phyloP scores from a whole-genome alignment of 2,329 filamentous ascomycete genomes.

The Scedosporium minutisporum region DNA sequence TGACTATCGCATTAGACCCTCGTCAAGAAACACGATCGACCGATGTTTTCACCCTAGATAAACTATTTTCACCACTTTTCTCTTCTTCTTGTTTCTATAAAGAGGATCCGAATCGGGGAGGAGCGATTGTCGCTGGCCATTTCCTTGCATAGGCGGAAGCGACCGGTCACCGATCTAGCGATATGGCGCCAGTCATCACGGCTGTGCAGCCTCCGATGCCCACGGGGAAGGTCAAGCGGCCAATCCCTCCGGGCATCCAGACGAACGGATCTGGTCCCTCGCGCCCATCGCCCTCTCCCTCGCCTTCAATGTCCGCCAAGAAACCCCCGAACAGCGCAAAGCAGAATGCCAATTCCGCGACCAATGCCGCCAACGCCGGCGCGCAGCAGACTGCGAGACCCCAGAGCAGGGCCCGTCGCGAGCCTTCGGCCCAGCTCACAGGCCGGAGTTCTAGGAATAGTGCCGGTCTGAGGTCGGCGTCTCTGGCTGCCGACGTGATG shows the following conservation, averaged over 20 bases:
- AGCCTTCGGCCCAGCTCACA: conserved; percentile 34
- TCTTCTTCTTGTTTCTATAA: no score
- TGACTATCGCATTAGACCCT: background rate
- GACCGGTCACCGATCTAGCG: conserved; percentile 1
- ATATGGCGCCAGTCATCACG: conserved; percentile 48
- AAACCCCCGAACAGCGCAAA: conserved; percentile 38
- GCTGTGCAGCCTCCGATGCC: conserved; percentile 25
- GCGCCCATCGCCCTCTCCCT: conserved; percentile 52
- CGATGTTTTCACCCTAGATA: conserved; percentile 2
- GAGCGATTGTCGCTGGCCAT: conserved; percentile 7
- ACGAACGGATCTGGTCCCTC: conserved; percentile 52
- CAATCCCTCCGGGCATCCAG: conserved; percentile 55
- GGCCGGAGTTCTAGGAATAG: conserved; percentile 42
- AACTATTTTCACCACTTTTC: background rate
- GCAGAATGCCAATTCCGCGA: conserved; percentile 14
- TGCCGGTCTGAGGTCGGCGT: conserved; percentile 38
- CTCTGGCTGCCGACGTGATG: conserved; percentile 32
- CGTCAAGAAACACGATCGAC: background rate
- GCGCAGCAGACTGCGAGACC: conserved; percentile 36
- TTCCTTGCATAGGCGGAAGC: background rate
- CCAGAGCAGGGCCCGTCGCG: conserved; percentile 49
- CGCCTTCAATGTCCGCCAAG: conserved; percentile 47
- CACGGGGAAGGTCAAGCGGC: conserved; percentile 56
- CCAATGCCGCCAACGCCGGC: conserved; percentile 24
- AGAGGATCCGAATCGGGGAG: background rate